These are phyloP conservation scores for Clarireedia monteithiana DNA, from an alignment of 2,329 filamentous ascomycete genomes.

Conservation along the genomic window DNA sequence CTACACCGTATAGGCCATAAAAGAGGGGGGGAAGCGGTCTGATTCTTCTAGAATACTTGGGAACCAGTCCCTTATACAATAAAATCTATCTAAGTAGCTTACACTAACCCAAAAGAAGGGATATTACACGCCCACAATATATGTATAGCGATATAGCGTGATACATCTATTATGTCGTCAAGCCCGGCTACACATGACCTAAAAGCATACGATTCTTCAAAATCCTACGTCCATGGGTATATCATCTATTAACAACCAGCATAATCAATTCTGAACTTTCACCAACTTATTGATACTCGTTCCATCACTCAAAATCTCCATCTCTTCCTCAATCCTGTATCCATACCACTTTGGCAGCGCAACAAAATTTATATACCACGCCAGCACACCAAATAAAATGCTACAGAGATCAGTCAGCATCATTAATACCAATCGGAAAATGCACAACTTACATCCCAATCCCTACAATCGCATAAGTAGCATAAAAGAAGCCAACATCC, in stretches of 20 bases:
- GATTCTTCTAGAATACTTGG: too few species aligned
- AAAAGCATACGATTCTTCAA: too few species aligned
- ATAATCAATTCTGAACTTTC: conserved; percentile 9
- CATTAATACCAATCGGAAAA: neutral
- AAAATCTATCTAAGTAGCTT: too few species aligned
- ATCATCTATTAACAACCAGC: neutral
- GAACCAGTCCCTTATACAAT: too few species aligned
- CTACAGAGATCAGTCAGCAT: conserved; percentile 30
- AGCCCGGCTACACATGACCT: too few species aligned
- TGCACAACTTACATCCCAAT: conserved; percentile 40
- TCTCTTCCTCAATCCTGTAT: conserved; percentile 55
- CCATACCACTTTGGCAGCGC: conserved; percentile 49
- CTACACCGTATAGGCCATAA: too few species aligned
- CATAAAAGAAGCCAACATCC: conserved; percentile 42
- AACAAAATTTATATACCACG: conserved; percentile 63
- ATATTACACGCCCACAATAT: too few species aligned
- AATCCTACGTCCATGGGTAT: neutral
- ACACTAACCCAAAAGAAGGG: too few species aligned
- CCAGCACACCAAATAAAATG: conserved; percentile 49
- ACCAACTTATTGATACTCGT: conserved; percentile 56
- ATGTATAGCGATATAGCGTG: too few species aligned
- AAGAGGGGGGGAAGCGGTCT: too few species aligned
- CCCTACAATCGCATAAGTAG: conserved; percentile 46
- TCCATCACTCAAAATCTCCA: conserved; percentile 54
- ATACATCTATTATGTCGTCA: too few species aligned